Evolutionary conservation across 2,329 filamentous ascomycete genomes (phyloP).

Genomic region (Cryoendolithus antarcticus): DNA sequence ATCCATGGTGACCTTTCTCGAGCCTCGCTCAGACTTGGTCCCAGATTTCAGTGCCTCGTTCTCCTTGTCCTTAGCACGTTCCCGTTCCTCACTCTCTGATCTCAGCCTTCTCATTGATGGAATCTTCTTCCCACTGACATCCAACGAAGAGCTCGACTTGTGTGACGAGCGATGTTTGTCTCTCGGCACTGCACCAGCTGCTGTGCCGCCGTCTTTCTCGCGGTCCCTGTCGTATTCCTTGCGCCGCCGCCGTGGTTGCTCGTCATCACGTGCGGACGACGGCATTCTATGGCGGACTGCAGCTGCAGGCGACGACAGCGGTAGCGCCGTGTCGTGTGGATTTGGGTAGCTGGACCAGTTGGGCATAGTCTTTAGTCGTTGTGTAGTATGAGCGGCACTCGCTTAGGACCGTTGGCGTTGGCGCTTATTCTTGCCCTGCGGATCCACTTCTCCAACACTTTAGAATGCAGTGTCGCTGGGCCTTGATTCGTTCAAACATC

Average conservation of each 20-base stretch:
- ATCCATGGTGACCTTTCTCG: slow-evolving; percentile 14
- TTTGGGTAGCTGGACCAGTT: slow-evolving; percentile 1
- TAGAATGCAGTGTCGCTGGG: too few relatives aligned
- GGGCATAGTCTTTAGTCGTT: not conserved
- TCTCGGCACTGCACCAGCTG: slow-evolving; percentile 1
- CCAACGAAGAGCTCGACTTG: slow-evolving; percentile 17
- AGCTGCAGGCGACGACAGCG: slow-evolving; percentile 3
- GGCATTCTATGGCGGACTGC: slow-evolving; percentile 2
- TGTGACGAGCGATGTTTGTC: slow-evolving; percentile 17
- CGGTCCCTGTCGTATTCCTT: slow-evolving; percentile 22
- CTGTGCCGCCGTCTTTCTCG: slow-evolving; percentile 7
- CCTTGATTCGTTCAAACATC: too few relatives aligned
- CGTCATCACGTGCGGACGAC: slow-evolving; percentile 7
- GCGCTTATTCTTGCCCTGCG: too few relatives aligned
- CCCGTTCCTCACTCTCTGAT: too few relatives aligned
- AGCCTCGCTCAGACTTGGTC: slow-evolving; percentile 7
- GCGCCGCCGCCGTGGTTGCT: slow-evolving; percentile 18
- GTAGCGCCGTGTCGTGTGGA: slow-evolving; percentile 5
- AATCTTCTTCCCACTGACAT: slow-evolving; percentile 13
- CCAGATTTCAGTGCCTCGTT: slow-evolving; percentile 10
- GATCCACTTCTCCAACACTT: too few relatives aligned
- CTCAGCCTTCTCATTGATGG: too few relatives aligned
- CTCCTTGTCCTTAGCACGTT: slow-evolving; percentile 6
- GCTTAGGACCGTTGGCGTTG: too few relatives aligned
- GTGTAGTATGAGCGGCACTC: too few relatives aligned